phyloP scores from a whole-genome alignment of 148 eudicot genomes.

The Chenopodium suecicum region DNA sequence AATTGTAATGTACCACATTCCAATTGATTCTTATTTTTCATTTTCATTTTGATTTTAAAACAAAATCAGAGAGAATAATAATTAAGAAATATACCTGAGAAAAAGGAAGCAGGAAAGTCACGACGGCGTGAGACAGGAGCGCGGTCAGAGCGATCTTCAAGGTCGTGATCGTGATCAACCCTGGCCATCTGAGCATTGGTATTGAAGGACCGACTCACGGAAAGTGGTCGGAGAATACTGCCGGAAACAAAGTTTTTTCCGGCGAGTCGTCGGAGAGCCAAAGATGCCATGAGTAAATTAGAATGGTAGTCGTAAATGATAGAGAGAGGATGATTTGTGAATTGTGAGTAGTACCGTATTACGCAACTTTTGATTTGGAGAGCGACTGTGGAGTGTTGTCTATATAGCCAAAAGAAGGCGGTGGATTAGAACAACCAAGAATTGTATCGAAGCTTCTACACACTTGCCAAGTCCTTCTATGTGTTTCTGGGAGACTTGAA shows the following conservation, averaged over 20 bases:
- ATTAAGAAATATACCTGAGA: slow-evolving; percentile 64
- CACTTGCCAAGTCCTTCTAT: too few species aligned
- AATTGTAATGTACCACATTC: neutral
- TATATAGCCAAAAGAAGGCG: slow-evolving; percentile 10
- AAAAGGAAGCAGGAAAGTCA: slow-evolving; percentile 35
- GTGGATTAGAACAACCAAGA: slow-evolving; percentile 2
- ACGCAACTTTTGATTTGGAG: too few species aligned
- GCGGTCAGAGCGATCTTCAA: slow-evolving; percentile 39
- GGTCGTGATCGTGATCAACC: slow-evolving; percentile 33
- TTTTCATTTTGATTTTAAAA: too few species aligned
- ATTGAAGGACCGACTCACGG: slow-evolving; percentile 41
- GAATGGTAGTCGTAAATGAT: neutral
- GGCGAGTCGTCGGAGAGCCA: slow-evolving; percentile 46
- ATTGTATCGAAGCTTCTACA: neutral
- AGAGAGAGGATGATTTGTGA: too few species aligned
- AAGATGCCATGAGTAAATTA: slow-evolving; percentile 32
- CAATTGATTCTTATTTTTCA: too few species aligned
- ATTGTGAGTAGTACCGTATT: neutral
- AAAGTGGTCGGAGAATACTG: slow-evolving; percentile 30
- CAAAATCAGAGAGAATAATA: neutral
- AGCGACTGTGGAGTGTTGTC: neutral
- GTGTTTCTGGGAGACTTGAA: too few species aligned
- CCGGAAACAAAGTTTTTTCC: slow-evolving; percentile 27
- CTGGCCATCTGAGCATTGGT: slow-evolving; percentile 49
- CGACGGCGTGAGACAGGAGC: slow-evolving; percentile 40